Conservation (phyloP, 139 green algal genomes). For the Picochlorum sp. region DNA sequence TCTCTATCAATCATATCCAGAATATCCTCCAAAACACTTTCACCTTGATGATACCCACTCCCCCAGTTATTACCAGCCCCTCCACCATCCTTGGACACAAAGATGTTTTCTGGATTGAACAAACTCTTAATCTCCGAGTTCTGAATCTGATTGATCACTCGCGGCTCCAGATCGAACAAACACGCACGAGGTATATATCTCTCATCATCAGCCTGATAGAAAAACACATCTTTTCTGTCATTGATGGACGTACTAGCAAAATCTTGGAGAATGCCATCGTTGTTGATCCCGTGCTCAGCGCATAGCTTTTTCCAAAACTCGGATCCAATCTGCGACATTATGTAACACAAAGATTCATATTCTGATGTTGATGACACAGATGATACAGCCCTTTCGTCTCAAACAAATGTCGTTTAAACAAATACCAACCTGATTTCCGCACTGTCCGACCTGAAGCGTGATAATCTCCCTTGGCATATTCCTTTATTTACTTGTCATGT, state of each 20-base stretch:
- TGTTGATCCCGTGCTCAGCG: constrained; percentile 93
- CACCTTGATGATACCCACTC: constrained; percentile 85
- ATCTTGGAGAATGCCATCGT: constrained; percentile 89
- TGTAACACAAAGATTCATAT: too few species aligned
- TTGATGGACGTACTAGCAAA: constrained; percentile 42
- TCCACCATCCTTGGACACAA: constrained; percentile 85
- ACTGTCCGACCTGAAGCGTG: constrained; percentile 95
- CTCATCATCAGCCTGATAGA: constrained; percentile 99
- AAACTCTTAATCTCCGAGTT: constrained; percentile 86
- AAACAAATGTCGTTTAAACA: too few species aligned
- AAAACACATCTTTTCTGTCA: constrained; percentile 99
- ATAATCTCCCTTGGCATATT: constrained; percentile 97
- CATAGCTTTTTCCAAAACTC: constrained; percentile 97
- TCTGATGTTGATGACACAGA: too few species aligned
- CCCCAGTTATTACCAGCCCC: constrained; percentile 99
- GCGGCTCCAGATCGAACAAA: constrained; percentile 93
- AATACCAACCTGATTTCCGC: constrained; percentile 81
- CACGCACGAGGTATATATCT: constrained; percentile 94
- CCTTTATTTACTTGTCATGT: background rate
- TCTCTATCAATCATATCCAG: constrained; percentile 99
- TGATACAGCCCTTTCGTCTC: too few species aligned
- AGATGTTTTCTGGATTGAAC: constrained; percentile 99
- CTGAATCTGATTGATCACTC: constrained; percentile 96
- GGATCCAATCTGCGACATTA: constrained; percentile 57
- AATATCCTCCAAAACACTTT: constrained; percentile 84